These are phyloP conservation scores for Plasmodium coatneyi DNA, from an alignment of 169 alveolate genomes.

Conservation along the genomic window DNA sequence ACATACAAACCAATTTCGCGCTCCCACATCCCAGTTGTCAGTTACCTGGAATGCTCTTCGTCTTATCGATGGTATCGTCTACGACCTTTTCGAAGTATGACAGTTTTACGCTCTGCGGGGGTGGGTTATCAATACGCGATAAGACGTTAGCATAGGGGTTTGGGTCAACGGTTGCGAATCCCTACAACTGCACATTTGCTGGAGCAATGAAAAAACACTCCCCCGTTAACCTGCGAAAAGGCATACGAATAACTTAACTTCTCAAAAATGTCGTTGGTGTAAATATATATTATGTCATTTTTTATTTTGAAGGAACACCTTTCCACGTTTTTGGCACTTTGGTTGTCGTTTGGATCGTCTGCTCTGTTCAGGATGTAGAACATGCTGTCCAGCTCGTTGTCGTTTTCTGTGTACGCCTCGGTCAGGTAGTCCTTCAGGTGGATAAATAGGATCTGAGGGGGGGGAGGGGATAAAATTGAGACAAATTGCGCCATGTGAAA, in stretches of 20 bases:
- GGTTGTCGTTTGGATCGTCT: conserved; percentile 22
- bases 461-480: not conserved
- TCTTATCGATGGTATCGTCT: conserved; percentile 87
- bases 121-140: not conserved
- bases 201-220: not conserved
- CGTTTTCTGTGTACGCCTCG: conserved; percentile 63
- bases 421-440: conserved; percentile 39
- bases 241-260: conserved; percentile 87
- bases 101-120: conserved; percentile 82
- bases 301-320: conserved; percentile 84
- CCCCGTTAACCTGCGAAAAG: conserved; percentile 82
- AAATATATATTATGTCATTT: conserved; percentile 84
- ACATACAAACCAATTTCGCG: not conserved
- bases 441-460: conserved; percentile 19
- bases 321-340: conserved; percentile 72
- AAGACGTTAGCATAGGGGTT: not conserved
- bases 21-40: not conserved
- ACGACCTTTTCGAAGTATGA: conserved; percentile 87
- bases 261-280: conserved; percentile 81
- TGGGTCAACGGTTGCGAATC: not conserved
- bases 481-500: not conserved
- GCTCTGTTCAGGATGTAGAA: conserved; percentile 40
- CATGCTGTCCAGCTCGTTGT: conserved; percentile 62
- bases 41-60: conserved; percentile 87
- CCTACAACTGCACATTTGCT: not conserved